A percentile compares a stretch with the other conserved stretches of the same genome.
These are phyloP conservation scores for Wickerhamiella azymoides DNA, from an alignment of 805 yeast species.

Conservation along the genomic window DNA sequence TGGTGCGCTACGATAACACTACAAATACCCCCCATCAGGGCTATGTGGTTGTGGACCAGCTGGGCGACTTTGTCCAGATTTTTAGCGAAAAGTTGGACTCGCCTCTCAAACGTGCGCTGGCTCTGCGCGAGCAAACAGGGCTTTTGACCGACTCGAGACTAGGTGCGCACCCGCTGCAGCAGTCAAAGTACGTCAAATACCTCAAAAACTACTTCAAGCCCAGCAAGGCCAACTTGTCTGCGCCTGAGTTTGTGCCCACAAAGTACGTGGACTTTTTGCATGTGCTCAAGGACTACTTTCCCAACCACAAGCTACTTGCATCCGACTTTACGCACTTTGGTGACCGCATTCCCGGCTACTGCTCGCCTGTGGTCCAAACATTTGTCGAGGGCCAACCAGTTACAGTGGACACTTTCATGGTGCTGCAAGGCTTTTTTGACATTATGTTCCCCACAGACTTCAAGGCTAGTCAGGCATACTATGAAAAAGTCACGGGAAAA, in stretches of 20 bases:
- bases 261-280: conserved; percentile 51
- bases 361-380: conserved; percentile 71
- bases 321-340: conserved; percentile 48
- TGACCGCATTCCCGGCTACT: conserved; percentile 37
- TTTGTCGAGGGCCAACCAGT: conserved; percentile 53
- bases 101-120: conserved; percentile 37
- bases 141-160: conserved; percentile 20
- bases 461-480: conserved; percentile 43
- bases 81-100: conserved; percentile 48
- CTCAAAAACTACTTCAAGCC: conserved; percentile 45
- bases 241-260: conserved; percentile 75
- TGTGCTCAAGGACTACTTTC: conserved; percentile 49
- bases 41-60: conserved; percentile 54
- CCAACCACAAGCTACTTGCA: conserved; percentile 58
- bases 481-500: conserved; percentile 50
- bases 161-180: conserved; percentile 49
- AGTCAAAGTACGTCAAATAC: conserved; percentile 31
- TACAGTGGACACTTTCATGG: conserved; percentile 61
- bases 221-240: conserved; percentile 48
- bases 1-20: conserved; percentile 55
- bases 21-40: conserved; percentile 65
- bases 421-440: conserved; percentile 74
- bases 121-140: conserved; percentile 32
- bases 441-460: conserved; percentile 81
- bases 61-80: conserved; percentile 64